Evolutionary conservation across 1,139 yeast genomes (phyloP).

Genomic region (Yamadazyma conglobata): DNA sequence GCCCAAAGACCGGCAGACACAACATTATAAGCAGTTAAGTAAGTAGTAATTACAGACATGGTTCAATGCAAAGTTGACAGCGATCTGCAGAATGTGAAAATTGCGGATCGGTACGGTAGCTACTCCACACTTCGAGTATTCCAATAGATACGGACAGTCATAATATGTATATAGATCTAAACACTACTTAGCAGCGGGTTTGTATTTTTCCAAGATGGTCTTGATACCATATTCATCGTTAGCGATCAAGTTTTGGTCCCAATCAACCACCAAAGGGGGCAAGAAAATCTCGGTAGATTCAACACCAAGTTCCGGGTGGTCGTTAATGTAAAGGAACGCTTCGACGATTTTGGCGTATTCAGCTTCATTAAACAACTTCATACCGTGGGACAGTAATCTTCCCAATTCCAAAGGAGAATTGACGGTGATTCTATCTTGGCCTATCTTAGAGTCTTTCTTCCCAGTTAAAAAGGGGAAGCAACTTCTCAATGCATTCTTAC

Average conservation of each 20-base stretch:
- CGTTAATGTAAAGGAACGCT: constrained; percentile 32
- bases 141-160: too few relatives aligned
- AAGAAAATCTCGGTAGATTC: constrained; percentile 34
- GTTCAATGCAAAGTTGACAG: too few relatives aligned
- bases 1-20: constrained; percentile 68
- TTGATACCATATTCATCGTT: constrained; percentile 35
- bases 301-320: constrained; percentile 22
- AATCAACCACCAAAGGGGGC: constrained; percentile 46
- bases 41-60: constrained; percentile 8
- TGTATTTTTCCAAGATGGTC: constrained; percentile 30
- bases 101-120: too few relatives aligned
- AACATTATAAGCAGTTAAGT: constrained; percentile 52
- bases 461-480: constrained; percentile 37
- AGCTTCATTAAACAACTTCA: constrained; percentile 34
- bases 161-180: too few relatives aligned
- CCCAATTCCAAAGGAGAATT: constrained; percentile 27
- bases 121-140: too few relatives aligned
- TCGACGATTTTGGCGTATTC: constrained; percentile 42
- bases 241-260: constrained; percentile 47
- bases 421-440: constrained; percentile 23
- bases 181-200: too few relatives aligned
- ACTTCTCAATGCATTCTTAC: constrained; percentile 26
- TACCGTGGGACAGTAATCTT: constrained; percentile 18
- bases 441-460: constrained; percentile 19
- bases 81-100: too few relatives aligned